Evolutionary conservation across 345 rosid genomes (phyloP), one percentile per base, ranked within the genome.

Genomic region (Schrenkiella parvula): DNA sequence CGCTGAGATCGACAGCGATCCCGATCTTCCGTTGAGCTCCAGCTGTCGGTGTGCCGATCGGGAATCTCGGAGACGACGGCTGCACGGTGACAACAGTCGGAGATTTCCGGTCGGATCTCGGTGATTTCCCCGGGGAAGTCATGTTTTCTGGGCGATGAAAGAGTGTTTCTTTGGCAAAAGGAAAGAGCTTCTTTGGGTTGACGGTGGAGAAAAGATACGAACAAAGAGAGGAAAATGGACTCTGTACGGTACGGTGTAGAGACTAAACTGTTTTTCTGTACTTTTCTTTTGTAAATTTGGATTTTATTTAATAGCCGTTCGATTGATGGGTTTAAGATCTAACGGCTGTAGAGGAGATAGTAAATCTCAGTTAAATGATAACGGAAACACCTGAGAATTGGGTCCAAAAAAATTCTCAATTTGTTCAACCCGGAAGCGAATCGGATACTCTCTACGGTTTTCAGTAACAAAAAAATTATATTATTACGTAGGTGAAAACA

Each of bases 1-100:
- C 88, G 77, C 93, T 88, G 1, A 92, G 89, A 82, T 92, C 98
- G 35, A 92, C 96, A 12, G 96, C 98, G 63, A 92, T 85, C 4
- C 92, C 98, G 75, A 92, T 84, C 78, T 79, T 85, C 23, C 98
- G 82, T 12, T 84, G 85, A 11, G 92, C 79, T 13, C 88, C 87
- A 22, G 83, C 21, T 4, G 87, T 76, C 2, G 84, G 82, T 19
- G 84, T 76, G 41, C 63, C 47, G 61, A 68, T 68, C 1, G 86
- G 84, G 75, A 84, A 81, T 44, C 90, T 71, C 0, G 92, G 92
- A 29, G 97, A 85, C 0, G 93, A 84, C 5, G 97, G 89, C 17
- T 88, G 90, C 21, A 88, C 84, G 22, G 85, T 34, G 41, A 86
- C 71, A 25, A 85, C 85, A 0, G 73, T 70, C 14, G 87, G 79